Conservation (phyloP, 2,329 filamentous ascomycete genomes). For the Apiospora kogelbergensis region DNA sequence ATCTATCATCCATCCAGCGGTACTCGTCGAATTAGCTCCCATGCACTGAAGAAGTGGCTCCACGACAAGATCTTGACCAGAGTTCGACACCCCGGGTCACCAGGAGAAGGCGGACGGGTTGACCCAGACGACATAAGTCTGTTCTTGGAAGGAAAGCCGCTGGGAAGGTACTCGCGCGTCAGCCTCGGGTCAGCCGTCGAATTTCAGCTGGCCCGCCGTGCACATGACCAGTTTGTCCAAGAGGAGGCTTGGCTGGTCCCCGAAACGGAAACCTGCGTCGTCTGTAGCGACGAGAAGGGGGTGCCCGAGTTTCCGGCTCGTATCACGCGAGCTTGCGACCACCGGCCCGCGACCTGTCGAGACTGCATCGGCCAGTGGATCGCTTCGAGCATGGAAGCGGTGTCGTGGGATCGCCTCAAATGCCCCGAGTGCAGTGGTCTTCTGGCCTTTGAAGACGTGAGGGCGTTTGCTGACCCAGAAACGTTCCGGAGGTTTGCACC, state of each 20-base stretch:
- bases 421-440: slow-evolving; percentile 35
- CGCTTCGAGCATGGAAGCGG: slow-evolving; percentile 27
- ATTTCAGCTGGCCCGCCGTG: slow-evolving; percentile 28
- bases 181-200: slow-evolving; percentile 28
- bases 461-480: slow-evolving; percentile 24
- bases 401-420: slow-evolving; percentile 32
- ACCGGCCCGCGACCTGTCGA: slow-evolving; percentile 31
- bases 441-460: slow-evolving; percentile 31
- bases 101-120: slow-evolving; percentile 13
- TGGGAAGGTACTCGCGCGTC: slow-evolving; percentile 18
- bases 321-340: slow-evolving; percentile 29
- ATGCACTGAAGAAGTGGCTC: slow-evolving; percentile 21
- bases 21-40: slow-evolving; percentile 15
- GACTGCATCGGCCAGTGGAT: slow-evolving; percentile 36
- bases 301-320: slow-evolving; percentile 33
- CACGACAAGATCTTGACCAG: slow-evolving; percentile 17
- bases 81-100: slow-evolving; percentile 14
- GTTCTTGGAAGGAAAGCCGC: slow-evolving; percentile 13
- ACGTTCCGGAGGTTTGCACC: slow-evolving; percentile 24
- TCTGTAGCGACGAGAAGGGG: slow-evolving; percentile 35
- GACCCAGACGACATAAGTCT: slow-evolving; percentile 22
- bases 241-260: slow-evolving; percentile 36
- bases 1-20: slow-evolving; percentile 26
- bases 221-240: slow-evolving; percentile 27
- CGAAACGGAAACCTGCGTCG: slow-evolving; percentile 28